Conservation (phyloP, 805 yeast genomes). For the Yamadazyma nakazawae region DNA sequence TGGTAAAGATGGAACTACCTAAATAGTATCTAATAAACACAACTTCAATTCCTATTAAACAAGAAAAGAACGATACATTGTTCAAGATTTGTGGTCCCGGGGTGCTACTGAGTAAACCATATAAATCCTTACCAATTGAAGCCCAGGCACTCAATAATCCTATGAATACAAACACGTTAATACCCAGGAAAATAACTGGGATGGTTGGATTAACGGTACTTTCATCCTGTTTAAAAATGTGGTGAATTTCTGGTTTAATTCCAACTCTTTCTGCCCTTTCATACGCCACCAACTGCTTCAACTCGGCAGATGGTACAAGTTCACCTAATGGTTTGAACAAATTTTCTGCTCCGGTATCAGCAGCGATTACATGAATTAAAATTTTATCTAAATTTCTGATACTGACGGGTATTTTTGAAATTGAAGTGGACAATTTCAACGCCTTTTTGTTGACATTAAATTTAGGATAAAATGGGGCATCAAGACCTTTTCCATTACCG, state of each 20-base stretch:
- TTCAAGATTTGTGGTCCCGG: constrained; percentile 31
- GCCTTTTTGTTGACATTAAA: constrained; percentile 17
- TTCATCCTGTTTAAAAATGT: constrained; percentile 56
- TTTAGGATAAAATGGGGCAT: constrained; percentile 29
- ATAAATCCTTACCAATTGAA: constrained; percentile 17
- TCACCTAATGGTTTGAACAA: constrained; percentile 27
- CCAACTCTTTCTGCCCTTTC: constrained; percentile 39
- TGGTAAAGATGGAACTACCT: constrained; percentile 57
- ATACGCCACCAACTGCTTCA: constrained; percentile 23
- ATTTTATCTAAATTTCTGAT: constrained; percentile 33
- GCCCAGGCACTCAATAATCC: constrained; percentile 46
- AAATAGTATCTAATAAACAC: constrained; percentile 57
- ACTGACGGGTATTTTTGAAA: constrained; percentile 30
- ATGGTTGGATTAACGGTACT: constrained; percentile 48
- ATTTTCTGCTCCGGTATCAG: constrained; percentile 21
- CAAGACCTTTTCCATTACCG: constrained; percentile 29
- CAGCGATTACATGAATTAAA: constrained; percentile 29
- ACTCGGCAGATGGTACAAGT: constrained; percentile 26
- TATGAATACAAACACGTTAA: constrained; percentile 34
- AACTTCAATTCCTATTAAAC: constrained; percentile 50
- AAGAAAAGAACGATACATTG: constrained; percentile 45
- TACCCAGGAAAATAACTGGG: constrained; percentile 49
- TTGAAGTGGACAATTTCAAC: constrained; percentile 24
- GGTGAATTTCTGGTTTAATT: constrained; percentile 58
- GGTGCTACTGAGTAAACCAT: constrained; percentile 34